Evolutionary conservation across 2,329 filamentous ascomycete species (phyloP), one percentile per base, ranked within the genome.

Genomic region (Rhynchosporium agropyri): DNA sequence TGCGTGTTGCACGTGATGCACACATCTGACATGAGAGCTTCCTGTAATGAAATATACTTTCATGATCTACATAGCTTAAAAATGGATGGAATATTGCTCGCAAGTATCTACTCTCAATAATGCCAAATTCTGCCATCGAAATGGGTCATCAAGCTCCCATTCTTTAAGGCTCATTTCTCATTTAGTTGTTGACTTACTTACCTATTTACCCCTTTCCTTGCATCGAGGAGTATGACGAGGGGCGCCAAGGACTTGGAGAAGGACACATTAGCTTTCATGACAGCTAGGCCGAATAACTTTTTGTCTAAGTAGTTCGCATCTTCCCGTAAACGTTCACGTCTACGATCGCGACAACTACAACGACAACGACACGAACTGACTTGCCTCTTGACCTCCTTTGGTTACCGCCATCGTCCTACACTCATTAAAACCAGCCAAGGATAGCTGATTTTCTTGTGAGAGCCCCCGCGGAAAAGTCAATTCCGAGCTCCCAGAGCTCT

Each of bases 401-500:
- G 67, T 72, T 67, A 71, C 72, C 71, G 70, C 68, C 63, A n/a
- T 58, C 62, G 67, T 67, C 66, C 61, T 68, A 63, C 63, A 42
- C 58, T 66, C 63, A 62, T 69, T 70, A 60, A 68, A 58, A 51
- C 54, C 61, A 64, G 45, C 60, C 49, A 42, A 56, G 50, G 57
- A 45, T 36, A 46, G 53, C 31, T 60, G 60, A n/a, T 57, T 58
- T 54, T 64, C 42, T 63, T 62, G 63, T 62, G 15, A 62, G 64
- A 58, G 42, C 51, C 50, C 20, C 43, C 38, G 43, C 50, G 51
- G 20, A 38, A 36, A 29, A 49, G 36, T 42, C 8, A 7, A 49
- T 51, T 9, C 46, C 2, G 36, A 55, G 48, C 56, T 62, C 12
- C 45, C 40, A 43, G 49, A 62, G 57, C 58, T 65, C 50, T 10